Base-by-base conservation (phyloP, 2,329 filamentous ascomycete species). In the Aspergillus tanneri region DNA sequence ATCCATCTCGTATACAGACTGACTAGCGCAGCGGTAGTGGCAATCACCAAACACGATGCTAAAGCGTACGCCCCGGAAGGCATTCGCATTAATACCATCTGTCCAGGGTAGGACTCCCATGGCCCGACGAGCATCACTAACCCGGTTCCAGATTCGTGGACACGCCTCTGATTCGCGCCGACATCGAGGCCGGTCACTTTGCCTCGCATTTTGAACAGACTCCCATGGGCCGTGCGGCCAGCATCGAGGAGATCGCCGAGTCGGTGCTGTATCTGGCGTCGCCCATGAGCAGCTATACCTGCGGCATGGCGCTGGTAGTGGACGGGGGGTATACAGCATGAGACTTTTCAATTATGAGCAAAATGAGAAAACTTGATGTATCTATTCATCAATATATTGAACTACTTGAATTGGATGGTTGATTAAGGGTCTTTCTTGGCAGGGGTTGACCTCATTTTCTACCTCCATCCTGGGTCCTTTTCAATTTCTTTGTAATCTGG, bases 21-120 rank as follows among this genome's bases (percentile, higher is more conserved):
- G 7, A 25, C 28, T 5, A 18, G 5, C 11, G 12, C 39, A 62
- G 61, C 59, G 11, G 55, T 63, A 7, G 54, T 63, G 12, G 61
- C 52, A 5, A 22, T 64, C 8, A 62, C 61, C 1, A 59, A 55
- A 27, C 22, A 63, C 59, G 61, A 63, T 23, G 79, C 76, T 5
- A 73, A 76, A 50, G 67, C 70, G 0, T 83, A 83, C 60, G 78
- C 74, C 1, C 59, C 67, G 2, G 56, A 71, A 23, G 74, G 72
- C 10, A 81, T 84, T 47, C 75, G 80, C 24, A 78, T 84, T 63
- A 84, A 84, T 58, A 79, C 78, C 2, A 75, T 84, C 4, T 83
- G 81, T 50, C 80, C 80, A 0, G 77, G 74, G 59, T 70, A 55
- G 12, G 58, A 50, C 75, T 16, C 10, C 11, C 24, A 11, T 19